Base-by-base conservation (phyloP, 2,329 filamentous ascomycete genomes). In the Penicillium rolfsii region DNA sequence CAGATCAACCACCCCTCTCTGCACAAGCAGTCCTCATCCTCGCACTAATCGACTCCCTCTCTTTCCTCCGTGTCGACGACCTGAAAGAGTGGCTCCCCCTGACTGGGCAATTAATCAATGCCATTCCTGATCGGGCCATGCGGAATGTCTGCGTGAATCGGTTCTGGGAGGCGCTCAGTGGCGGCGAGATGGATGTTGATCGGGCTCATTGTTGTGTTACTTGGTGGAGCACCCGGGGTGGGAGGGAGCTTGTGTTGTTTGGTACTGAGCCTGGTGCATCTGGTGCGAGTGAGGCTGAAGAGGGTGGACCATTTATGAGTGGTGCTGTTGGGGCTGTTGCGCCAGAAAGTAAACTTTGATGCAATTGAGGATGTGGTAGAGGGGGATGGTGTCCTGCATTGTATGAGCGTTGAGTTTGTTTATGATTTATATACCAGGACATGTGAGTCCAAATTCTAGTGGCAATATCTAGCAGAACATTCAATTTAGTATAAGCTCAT, bases 121-220 rank as follows among this genome's bases (percentile, higher is more conserved):
- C 78, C 16, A 85, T 96, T 30, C 75, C 81, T 2, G 87, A 92
- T 63, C 76, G 81, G 0, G 74, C 70, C 4, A 86, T 93, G 80
- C 83, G 87, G 46, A 83, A 87, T 50, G 79, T 82, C 2, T 91
- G 88, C 40, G 87, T 88, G 71, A 83, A 87, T 64, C 82, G 92
- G 53, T 90, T 96, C 74, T 93, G 91, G 88, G 88, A 95, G 60
- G 84, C 92, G 2, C 77, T 97, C 9, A 88, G 88, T 43, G 88
- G 85, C 67, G 92, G 92, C 3, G 92, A 96, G 78, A 90, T 97
- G 87, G 93, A 97, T 76, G 89, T 96, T 26, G 91, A 96, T 73
- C 84, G 92, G 61, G 89, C 91, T 6, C 86, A 89, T 43, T 83
- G 90, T 35, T 92, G 89, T 52, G 90, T 96, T 19, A 86, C 87